Conservation (phyloP, 352 stramenopile genomes). For the Phytophthora boehmeriae region DNA sequence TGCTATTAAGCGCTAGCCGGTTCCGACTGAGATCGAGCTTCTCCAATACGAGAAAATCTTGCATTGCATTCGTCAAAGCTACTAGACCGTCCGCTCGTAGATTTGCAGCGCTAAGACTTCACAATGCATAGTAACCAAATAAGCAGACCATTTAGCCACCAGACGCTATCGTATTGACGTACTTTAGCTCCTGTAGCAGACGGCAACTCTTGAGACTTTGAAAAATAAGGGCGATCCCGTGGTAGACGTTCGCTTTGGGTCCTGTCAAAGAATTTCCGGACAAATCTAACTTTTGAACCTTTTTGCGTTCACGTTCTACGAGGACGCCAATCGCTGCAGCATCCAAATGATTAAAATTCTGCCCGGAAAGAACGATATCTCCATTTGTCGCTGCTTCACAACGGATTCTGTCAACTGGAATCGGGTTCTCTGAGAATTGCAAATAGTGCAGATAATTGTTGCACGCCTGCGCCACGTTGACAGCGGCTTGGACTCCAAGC, state of each 20-base stretch:
- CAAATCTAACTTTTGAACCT: slow-evolving; percentile 57
- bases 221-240: slow-evolving; percentile 56
- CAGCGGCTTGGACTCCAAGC: slow-evolving; percentile 52
- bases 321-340: slow-evolving; percentile 57
- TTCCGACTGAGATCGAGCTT: slow-evolving; percentile 60
- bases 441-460: slow-evolving; percentile 51
- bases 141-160: not conserved
- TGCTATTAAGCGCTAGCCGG: slow-evolving; percentile 55
- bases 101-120: slow-evolving; percentile 39
- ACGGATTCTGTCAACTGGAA: slow-evolving; percentile 42
- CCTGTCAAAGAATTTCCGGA: slow-evolving; percentile 63
- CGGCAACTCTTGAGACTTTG: slow-evolving; percentile 49
- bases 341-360: slow-evolving; percentile 65
- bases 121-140: slow-evolving; percentile 1
- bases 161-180: slow-evolving; percentile 12
- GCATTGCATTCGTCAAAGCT: slow-evolving; percentile 47
- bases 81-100: slow-evolving; percentile 65
- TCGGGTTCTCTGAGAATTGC: slow-evolving; percentile 49
- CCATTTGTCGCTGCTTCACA: slow-evolving; percentile 36
- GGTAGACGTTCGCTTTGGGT: slow-evolving; percentile 51
- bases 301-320: slow-evolving; percentile 51
- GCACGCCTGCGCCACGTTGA: slow-evolving; percentile 41
- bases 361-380: slow-evolving; percentile 25
- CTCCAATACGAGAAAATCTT: slow-evolving; percentile 44
- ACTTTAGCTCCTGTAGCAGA: slow-evolving; percentile 65